A percentile compares a stretch with the other conserved stretches of the same genome.
phyloP scores from a whole-genome alignment of 306 rosid species.

The Acmispon strigosus region DNA sequence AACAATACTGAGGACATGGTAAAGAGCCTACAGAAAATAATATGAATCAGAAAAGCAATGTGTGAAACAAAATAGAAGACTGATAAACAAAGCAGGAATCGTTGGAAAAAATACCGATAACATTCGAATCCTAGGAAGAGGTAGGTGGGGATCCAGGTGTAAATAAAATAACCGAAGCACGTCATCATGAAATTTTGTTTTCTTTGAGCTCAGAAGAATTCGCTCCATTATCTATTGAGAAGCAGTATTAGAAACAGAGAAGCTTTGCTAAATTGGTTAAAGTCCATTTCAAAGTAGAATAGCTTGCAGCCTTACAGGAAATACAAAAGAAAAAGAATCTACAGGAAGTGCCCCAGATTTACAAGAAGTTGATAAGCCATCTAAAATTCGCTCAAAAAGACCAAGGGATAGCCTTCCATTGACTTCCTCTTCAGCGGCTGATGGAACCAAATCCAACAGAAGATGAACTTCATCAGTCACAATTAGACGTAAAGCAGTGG shows the following conservation, averaged over 20 bases:
- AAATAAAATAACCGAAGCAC: conserved; percentile 75
- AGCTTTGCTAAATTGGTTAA: conserved; percentile 8
- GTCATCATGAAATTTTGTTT: conserved; percentile 76
- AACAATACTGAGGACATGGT: conserved; percentile 78
- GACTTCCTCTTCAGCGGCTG: conserved; percentile 46
- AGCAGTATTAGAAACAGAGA: conserved; percentile 24
- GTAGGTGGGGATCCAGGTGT: conserved; percentile 90
- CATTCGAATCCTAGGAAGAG: conserved; percentile 92
- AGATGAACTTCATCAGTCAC: conserved; percentile 61
- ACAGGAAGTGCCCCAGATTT: conserved; percentile 93
- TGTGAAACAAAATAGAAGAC: neutral
- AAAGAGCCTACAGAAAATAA: conserved; percentile 62
- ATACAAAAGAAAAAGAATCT: conserved; percentile 87
- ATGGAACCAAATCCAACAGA: conserved; percentile 58
- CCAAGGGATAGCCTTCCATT: conserved; percentile 42
- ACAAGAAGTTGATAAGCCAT: conserved; percentile 77
- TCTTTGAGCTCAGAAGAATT: conserved; percentile 78
- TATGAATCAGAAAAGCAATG: conserved; percentile 14
- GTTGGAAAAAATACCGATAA: conserved; percentile 50
- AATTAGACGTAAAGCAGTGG: conserved; percentile 79
- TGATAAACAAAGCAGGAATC: conserved; percentile 12
- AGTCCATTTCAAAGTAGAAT: conserved; percentile 12
- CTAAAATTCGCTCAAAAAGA: conserved; percentile 69
- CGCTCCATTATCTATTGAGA: conserved; percentile 78
- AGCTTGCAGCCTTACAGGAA: conserved; percentile 93